Conservation (phyloP, 495 filamentous ascomycete species). For the Tuber magnatum region DNA sequence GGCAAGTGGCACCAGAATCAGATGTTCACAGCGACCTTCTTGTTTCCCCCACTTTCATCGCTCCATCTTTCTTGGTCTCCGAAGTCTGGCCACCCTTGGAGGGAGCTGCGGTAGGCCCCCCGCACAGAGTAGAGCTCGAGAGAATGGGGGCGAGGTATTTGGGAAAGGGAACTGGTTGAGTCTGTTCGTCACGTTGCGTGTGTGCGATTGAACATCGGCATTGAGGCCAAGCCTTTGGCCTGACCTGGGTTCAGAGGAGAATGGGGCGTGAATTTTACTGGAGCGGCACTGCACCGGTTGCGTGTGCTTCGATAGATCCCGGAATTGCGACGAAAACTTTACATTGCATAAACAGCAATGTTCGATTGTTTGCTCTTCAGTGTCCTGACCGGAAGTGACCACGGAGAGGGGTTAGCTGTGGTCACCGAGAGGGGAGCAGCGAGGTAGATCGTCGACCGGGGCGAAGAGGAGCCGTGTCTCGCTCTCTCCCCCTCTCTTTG, state of each 20-base stretch:
- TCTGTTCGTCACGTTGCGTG: background rate
- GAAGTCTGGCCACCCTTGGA: background rate
- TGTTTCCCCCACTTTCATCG: background rate
- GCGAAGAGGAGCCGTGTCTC: constrained; percentile 19
- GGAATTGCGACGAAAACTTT: background rate
- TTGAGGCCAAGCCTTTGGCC: background rate
- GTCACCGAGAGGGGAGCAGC: constrained; percentile 6
- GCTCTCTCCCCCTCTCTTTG: background rate
- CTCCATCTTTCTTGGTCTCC: background rate
- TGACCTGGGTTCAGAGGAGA: background rate
- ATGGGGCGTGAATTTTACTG: background rate
- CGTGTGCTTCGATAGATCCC: background rate
- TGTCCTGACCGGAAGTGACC: constrained; percentile 1
- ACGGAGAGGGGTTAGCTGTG: constrained; percentile 4
- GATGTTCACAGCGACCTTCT: background rate
- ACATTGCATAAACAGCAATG: background rate
- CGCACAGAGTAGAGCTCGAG: background rate
- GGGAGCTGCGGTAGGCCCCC: background rate
- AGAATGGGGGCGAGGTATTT: background rate
- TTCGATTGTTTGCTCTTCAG: background rate
- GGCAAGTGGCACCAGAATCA: background rate
- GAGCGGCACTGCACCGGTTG: background rate
- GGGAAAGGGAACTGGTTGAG: background rate
- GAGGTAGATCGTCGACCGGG: constrained; percentile 17
- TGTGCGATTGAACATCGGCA: background rate